Evolutionary conservation across 179 eudicot species (phyloP).

Genomic region (Heliamphora pulchella): DNA sequence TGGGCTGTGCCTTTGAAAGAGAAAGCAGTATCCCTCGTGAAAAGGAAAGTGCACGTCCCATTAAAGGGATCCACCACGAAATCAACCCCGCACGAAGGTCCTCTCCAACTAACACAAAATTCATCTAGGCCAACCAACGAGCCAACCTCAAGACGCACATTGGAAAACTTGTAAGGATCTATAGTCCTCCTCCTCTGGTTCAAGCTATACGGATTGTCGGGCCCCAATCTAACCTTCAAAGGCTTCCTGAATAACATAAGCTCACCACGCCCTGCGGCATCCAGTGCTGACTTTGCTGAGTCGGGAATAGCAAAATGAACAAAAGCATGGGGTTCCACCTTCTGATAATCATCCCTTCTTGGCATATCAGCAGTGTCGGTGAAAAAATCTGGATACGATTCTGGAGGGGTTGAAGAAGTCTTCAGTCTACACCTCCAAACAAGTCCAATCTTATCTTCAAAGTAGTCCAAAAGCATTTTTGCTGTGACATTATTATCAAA

Average conservation of each 20-base stretch:
- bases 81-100: constrained; percentile 48
- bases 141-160: constrained; percentile 59
- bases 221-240: constrained; percentile 53
- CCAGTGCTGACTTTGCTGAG: constrained; percentile 39
- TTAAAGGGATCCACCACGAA: constrained; percentile 78
- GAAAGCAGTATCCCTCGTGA: constrained; percentile 52
- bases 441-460: constrained; percentile 47
- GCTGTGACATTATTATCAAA: constrained; percentile 56
- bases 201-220: constrained; percentile 57
- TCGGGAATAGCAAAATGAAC: constrained; percentile 61
- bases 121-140: constrained; percentile 40
- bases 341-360: constrained; percentile 38
- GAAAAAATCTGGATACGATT: constrained; percentile 49
- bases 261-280: constrained; percentile 40
- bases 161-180: constrained; percentile 44
- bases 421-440: constrained; percentile 86
- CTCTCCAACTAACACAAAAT: constrained; percentile 65
- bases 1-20: constrained; percentile 37
- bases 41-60: constrained; percentile 50
- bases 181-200: constrained; percentile 48
- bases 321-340: constrained; percentile 79
- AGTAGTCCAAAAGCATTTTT: constrained; percentile 44
- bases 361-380: constrained; percentile 22
- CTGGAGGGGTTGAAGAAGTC: constrained; percentile 80
- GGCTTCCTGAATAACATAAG: constrained; percentile 31